Conservation (phyloP, 495 filamentous ascomycete genomes). For the Parachaetomium inaequale region DNA sequence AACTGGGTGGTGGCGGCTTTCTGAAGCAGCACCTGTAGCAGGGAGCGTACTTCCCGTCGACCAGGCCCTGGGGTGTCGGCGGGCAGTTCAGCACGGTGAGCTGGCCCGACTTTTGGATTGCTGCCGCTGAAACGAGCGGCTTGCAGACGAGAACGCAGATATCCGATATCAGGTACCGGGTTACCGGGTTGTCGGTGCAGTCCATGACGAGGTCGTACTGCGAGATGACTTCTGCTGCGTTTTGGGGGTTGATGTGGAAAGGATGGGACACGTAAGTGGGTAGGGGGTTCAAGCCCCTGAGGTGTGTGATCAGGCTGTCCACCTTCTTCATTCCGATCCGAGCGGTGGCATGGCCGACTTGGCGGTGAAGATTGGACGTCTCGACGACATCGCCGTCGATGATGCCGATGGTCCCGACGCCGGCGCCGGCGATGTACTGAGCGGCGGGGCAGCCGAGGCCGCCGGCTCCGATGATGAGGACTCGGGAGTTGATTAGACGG, state of each 20-base stretch:
- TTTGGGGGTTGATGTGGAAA: slow-evolving; percentile 59
- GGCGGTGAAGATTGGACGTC: slow-evolving; percentile 86
- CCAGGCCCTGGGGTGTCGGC: slow-evolving; percentile 42
- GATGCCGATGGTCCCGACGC: slow-evolving; percentile 77
- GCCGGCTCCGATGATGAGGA: slow-evolving; percentile 87
- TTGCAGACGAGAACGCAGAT: slow-evolving; percentile 74
- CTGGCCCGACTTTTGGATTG: slow-evolving; percentile 82
- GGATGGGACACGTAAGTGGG: slow-evolving; percentile 59
- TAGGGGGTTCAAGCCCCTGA: slow-evolving; percentile 65
- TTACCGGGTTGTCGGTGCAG: slow-evolving; percentile 88
- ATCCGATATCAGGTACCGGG: slow-evolving; percentile 91
- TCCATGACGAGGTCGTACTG: slow-evolving; percentile 84
- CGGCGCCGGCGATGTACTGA: slow-evolving; percentile 82
- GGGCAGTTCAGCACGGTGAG: slow-evolving; percentile 78
- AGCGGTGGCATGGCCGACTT: slow-evolving; percentile 71
- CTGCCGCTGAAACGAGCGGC: slow-evolving; percentile 82
- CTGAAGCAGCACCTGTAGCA: slow-evolving; percentile 96
- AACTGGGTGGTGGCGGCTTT: slow-evolving; percentile 74
- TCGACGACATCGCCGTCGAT: slow-evolving; percentile 88
- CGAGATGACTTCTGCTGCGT: slow-evolving; percentile 59
- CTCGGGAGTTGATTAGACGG: slow-evolving; percentile 61
- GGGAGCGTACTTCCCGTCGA: slow-evolving; percentile 50
- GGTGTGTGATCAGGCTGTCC: slow-evolving; percentile 65
- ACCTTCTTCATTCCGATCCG: slow-evolving; percentile 79
- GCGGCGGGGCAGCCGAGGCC: slow-evolving; percentile 91